phyloP scores from a whole-genome alignment of 768 basidiomycete genomes.

The Boletellus ananas region DNA sequence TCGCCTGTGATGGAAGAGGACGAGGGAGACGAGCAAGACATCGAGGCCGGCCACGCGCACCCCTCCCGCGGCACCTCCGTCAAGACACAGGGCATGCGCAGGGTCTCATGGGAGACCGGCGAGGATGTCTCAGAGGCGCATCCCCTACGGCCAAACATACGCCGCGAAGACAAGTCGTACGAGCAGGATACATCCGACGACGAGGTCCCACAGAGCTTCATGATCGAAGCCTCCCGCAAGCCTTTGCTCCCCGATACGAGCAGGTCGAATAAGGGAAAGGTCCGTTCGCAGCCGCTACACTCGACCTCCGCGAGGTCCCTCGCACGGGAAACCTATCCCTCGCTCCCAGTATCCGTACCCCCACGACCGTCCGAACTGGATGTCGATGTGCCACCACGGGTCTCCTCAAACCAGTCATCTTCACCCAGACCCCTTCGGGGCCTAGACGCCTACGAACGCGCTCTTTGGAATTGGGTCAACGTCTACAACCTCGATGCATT shows the following conservation, averaged over 20 bases:
- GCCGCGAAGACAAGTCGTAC: conserved; percentile 57
- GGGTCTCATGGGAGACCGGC: conserved; percentile 56
- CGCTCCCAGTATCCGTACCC: conserved; percentile 46
- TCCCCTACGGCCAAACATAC: conserved; percentile 67
- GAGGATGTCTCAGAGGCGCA: conserved; percentile 53
- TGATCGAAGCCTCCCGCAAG: conserved; percentile 67
- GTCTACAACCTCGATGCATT: conserved; percentile 96
- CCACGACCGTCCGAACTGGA: conserved; percentile 65
- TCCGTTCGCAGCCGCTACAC: conserved; percentile 49
- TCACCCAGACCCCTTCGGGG: conserved; percentile 55
- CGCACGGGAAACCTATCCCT: conserved; percentile 36
- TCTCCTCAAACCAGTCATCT: conserved; percentile 18
- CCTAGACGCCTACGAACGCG: conserved; percentile 81
- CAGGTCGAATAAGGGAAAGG: conserved; percentile 34
- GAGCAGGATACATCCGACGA: conserved; percentile 69
- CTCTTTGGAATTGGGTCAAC: conserved; percentile 99
- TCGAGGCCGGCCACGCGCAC: conserved; percentile 55
- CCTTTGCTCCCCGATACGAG: conserved; percentile 28
- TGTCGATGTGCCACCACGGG: conserved; percentile 30
- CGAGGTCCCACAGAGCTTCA: conserved; percentile 82
- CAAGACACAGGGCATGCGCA: conserved; percentile 46
- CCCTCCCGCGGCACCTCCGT: conserved; percentile 30
- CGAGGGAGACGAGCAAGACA: conserved; percentile 44
- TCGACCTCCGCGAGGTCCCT: conserved; percentile 42
- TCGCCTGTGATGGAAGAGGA: conserved; percentile 73